A percentile compares a stretch with the other conserved stretches of the same genome.
These are phyloP conservation scores for Tolypocladium album DNA, from an alignment of 2,329 filamentous ascomycete genomes.

Conservation along the genomic window DNA sequence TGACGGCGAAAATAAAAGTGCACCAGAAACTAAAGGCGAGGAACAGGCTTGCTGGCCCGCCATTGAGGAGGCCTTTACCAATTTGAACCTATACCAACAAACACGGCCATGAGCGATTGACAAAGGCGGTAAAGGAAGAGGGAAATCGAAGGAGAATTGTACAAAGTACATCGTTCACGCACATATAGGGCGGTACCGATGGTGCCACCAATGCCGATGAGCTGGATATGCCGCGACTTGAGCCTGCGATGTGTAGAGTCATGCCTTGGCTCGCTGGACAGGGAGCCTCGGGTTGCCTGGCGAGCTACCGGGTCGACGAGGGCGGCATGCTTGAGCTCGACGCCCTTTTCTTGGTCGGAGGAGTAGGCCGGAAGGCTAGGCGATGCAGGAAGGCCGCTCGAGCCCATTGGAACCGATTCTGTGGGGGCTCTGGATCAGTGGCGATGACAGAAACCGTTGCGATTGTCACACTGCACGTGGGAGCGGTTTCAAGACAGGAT, in stretches of 20 bases:
- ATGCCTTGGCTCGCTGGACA: conserved; percentile 7
- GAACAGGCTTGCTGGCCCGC: conserved; percentile 48
- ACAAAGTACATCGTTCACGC: conserved; percentile 6
- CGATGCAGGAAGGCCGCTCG: neutral
- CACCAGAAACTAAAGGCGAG: conserved; percentile 53
- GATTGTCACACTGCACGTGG: neutral
- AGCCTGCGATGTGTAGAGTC: conserved; percentile 41
- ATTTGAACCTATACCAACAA: conserved; percentile 34
- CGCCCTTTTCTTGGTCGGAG: neutral
- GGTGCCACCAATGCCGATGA: conserved; percentile 53
- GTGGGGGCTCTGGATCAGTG: neutral
- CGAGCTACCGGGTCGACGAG: neutral
- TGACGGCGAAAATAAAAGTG: conserved; percentile 48
- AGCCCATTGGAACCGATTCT: neutral
- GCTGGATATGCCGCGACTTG: conserved; percentile 46
- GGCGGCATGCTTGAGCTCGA: neutral
- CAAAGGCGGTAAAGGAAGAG: neutral
- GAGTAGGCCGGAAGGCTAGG: neutral
- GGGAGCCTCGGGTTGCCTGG: conserved; percentile 6
- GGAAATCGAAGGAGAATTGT: neutral
- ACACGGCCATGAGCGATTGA: conserved; percentile 7
- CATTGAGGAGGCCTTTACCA: conserved; percentile 44
- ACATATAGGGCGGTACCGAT: conserved; percentile 53
- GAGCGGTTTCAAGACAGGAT: neutral
- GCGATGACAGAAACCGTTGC: neutral